These are phyloP conservation scores for Vitrella brassicaformis DNA, from an alignment of 73 alveolate genomes.

Conservation along the genomic window DNA sequence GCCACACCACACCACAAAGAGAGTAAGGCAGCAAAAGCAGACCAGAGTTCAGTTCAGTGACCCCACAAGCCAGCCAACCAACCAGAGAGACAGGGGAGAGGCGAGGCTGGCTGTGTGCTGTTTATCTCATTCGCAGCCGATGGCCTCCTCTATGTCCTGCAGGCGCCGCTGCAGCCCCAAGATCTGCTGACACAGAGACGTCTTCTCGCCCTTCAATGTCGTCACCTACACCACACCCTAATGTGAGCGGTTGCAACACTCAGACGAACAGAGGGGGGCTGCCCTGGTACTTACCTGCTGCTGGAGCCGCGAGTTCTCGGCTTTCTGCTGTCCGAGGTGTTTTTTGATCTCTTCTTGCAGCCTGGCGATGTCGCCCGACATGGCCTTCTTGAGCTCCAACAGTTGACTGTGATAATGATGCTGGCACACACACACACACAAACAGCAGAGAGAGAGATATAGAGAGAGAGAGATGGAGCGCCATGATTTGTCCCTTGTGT, in stretches of 20 bases:
- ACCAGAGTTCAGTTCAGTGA: too few relatives aligned
- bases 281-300: slow-evolving; percentile 60
- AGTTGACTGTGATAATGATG: slow-evolving; percentile 9
- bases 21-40: too few relatives aligned
- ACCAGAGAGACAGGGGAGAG: too few relatives aligned
- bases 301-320: slow-evolving; percentile 69
- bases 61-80: too few relatives aligned
- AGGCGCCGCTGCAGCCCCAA: slow-evolving; percentile 46
- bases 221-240: not conserved
- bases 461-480: not conserved
- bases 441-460: not conserved
- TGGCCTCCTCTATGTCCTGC: slow-evolving; percentile 43
- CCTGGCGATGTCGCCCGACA: slow-evolving; percentile 51
- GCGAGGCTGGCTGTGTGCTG: too few relatives aligned
- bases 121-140: slow-evolving; percentile 24
- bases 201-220: slow-evolving; percentile 45
- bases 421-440: not conserved
- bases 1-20: too few relatives aligned
- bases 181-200: slow-evolving; percentile 40
- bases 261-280: too few relatives aligned
- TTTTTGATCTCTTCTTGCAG: slow-evolving; percentile 74
- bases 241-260: not conserved
- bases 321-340: slow-evolving; percentile 63
- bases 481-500: not conserved
- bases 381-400: slow-evolving; percentile 51